A percentile compares a stretch with the other conserved stretches of the same genome.
These are phyloP conservation scores for Sporothrix globosa DNA, from an alignment of 2,329 filamentous ascomycete species.

Conservation along the genomic window DNA sequence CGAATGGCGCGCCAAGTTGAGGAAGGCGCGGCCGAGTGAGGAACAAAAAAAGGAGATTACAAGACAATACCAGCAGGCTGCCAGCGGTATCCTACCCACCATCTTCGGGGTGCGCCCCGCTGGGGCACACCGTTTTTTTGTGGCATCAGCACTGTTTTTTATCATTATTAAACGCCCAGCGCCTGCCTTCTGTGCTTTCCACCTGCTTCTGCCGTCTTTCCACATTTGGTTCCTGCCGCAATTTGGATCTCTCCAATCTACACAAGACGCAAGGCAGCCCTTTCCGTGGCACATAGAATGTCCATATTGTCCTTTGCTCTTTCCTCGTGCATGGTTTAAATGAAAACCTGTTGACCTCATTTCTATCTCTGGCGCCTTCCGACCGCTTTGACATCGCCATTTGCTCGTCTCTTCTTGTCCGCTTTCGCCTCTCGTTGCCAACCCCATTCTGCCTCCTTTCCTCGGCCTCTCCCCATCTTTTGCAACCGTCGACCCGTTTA, in stretches of 20 bases:
- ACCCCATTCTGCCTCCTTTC: background rate
- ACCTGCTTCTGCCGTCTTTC: conserved; percentile 26
- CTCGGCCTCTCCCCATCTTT: background rate
- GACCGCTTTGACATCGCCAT: background rate
- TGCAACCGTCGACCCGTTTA: background rate
- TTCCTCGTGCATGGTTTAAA: conserved; percentile 23
- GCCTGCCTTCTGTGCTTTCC: conserved; percentile 14
- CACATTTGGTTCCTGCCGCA: conserved; percentile 24
- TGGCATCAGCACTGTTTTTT: background rate
- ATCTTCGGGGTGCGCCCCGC: background rate
- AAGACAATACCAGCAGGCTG: background rate
- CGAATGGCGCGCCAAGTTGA: conserved; percentile 16
- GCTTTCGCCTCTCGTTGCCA: background rate
- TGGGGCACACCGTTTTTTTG: background rate
- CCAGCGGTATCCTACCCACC: conserved; percentile 20
- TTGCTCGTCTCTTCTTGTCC: background rate
- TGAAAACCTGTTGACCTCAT: conserved; percentile 15
- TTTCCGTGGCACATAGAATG: conserved; percentile 27
- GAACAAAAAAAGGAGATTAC: background rate
- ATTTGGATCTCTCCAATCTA: conserved; percentile 17
- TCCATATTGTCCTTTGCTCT: conserved; percentile 7
- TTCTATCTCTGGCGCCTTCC: conserved; percentile 1
- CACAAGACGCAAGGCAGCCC: conserved; percentile 12
- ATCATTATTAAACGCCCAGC: background rate
- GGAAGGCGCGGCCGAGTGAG: conserved; percentile 14